phyloP scores from a whole-genome alignment of 805 yeast species.

The Saccharomycopsis sp. region DNA sequence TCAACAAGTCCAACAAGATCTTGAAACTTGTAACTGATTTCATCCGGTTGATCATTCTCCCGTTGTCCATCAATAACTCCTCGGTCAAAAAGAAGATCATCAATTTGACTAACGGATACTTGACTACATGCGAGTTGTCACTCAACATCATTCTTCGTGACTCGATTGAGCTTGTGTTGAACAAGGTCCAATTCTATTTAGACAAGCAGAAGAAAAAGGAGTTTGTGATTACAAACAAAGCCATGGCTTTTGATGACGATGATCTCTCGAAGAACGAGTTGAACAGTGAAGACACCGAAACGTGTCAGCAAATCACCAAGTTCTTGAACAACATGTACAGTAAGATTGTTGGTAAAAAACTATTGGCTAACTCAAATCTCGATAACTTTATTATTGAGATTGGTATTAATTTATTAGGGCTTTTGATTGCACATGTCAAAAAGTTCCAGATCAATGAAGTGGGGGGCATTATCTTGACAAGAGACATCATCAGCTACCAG shows the following conservation, averaged over 20 bases:
- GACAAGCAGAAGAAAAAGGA: conserved; percentile 73
- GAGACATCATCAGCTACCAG: conserved; percentile 76
- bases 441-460: conserved; percentile 69
- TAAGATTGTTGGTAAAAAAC: conserved; percentile 12
- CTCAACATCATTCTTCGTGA: conserved; percentile 59
- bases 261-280: conserved; percentile 25
- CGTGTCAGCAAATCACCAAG: conserved; percentile 57
- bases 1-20: conserved; percentile 51
- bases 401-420: conserved; percentile 51
- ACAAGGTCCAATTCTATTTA: conserved; percentile 43
- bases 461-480: conserved; percentile 79
- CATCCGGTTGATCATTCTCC: conserved; percentile 67
- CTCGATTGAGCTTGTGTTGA: conserved; percentile 45
- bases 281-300: conserved; percentile 53
- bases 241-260: conserved; percentile 4
- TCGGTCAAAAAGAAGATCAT: conserved; percentile 52
- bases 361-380: conserved; percentile 34
- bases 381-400: conserved; percentile 45
- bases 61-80: conserved; percentile 60
- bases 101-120: conserved; percentile 52
- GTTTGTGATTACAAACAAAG: conserved; percentile 33
- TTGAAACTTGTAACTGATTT: conserved; percentile 63
- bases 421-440: conserved; percentile 64
- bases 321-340: conserved; percentile 40
- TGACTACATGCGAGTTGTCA: conserved; percentile 56